Base-by-base conservation (phyloP, 768 basidiomycete species). In the Termitomyces sp. region DNA sequence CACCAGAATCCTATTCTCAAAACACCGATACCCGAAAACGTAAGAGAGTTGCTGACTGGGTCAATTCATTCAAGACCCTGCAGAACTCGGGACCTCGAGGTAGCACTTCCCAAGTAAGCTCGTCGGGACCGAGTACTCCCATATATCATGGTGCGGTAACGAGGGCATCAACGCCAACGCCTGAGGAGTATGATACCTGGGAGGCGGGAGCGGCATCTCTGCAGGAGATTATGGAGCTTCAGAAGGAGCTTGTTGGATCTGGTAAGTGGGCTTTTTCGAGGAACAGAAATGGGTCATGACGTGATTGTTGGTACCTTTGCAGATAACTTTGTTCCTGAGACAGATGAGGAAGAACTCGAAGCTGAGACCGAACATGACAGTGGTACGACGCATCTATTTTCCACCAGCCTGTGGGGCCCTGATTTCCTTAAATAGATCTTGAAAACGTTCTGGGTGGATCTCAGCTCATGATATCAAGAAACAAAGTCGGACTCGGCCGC, bases 111-210 rank as follows among this genome's bases (percentile, higher is more conserved):
- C 47, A 36, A 12, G 7, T 44, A n/a, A 52, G 43, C 14, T 50
- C 56, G 20, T 43, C 49, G 5, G 56, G n/a, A 53, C 34, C 58
- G 8, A 60, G 49, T 26, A 53, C 39, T 2, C 42, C 46, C 18
- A 1, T 26, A 16, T 13, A 12, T 42, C 13, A 26, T 16, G 34
- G 27, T 32, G 20, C 39, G 22, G n/a, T 9, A 14, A 47, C 43
- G 30, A 45, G 26, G 16, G 18, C 40, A 14, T 50, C 53, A 18
- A 39, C 58, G 16, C 58, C 45, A 26, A 44, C 56, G 6, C 30
- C 63, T 18, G 54, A 62, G 26, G 65, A 65, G 4, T 67, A 67
- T 37, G 54, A 62, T 42, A 62, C 58, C 13, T 73, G 73, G 73
- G 73, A 74, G 43, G 64, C 63, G 20, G 63, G 63, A 43, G 59